Percentiles rank a stretch among this genome's conserved stretches.
Conservation (phyloP, 768 basidiomycete species). For the Pleurotus eryngii region DNA sequence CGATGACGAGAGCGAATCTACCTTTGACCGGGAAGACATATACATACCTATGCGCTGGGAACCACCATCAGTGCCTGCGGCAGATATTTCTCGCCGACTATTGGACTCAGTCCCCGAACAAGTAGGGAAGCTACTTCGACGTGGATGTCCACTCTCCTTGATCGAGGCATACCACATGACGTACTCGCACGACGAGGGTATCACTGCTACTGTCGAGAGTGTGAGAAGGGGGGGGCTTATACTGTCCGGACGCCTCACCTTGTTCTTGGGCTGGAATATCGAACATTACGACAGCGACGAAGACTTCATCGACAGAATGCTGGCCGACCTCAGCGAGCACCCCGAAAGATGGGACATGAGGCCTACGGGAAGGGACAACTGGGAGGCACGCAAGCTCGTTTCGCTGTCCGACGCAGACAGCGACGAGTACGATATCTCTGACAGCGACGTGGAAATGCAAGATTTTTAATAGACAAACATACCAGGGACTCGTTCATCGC, state of each 20-base stretch:
- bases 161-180: constrained; percentile 50
- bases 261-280: constrained; percentile 73
- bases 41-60: constrained; percentile 55
- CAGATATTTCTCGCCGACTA: not conserved
- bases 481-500: no score
- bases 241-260: constrained; percentile 22
- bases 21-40: constrained; percentile 20
- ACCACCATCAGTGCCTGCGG: constrained; percentile 35
- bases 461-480: not conserved
- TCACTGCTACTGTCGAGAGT: constrained; percentile 36
- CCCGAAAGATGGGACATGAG: constrained; percentile 32
- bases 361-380: constrained; percentile 19
- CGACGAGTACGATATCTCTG: constrained; percentile 30
- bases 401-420: constrained; percentile 22
- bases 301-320: constrained; percentile 38
- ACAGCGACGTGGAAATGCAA: constrained; percentile 23
- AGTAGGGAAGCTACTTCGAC: constrained; percentile 11
- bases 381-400: constrained; percentile 32
- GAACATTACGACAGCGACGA: constrained; percentile 42
- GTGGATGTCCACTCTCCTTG: constrained; percentile 50
- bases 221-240: constrained; percentile 5
- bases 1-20: constrained; percentile 17
- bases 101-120: not conserved
- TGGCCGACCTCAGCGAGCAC: constrained; percentile 28
- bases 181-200: constrained; percentile 53